Percentiles rank a stretch among this genome's conserved stretches.
Evolutionary conservation across 1,284 basidiomycete genomes (phyloP).

Genomic region (Puccinia polysora): DNA sequence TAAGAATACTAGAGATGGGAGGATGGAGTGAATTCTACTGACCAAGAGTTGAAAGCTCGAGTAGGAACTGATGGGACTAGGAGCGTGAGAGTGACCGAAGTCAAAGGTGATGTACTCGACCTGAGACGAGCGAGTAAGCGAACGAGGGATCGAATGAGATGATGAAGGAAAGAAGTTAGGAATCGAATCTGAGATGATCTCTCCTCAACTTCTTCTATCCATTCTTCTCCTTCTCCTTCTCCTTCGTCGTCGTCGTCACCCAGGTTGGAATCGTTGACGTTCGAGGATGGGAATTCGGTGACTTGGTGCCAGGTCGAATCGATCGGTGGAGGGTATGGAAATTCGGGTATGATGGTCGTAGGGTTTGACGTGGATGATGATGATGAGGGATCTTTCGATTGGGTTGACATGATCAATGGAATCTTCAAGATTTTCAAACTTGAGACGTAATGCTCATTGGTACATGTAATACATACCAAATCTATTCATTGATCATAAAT

Average conservation of each 20-base stretch:
- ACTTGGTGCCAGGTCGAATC: conserved; percentile 26
- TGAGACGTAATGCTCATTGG: too few relatives aligned
- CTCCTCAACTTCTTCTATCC: conserved; percentile 30
- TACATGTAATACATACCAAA: too few relatives aligned
- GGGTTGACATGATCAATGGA: too few relatives aligned
- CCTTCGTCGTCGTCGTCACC: too few relatives aligned
- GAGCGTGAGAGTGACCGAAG: conserved; percentile 29
- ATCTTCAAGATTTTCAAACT: too few relatives aligned
- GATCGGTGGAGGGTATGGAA: conserved; percentile 12
- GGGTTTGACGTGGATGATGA: not conserved
- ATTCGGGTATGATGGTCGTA: not conserved
- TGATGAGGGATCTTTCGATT: too few relatives aligned
- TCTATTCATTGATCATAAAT: too few relatives aligned
- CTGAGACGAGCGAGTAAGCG: not conserved
- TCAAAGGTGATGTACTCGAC: conserved; percentile 39
- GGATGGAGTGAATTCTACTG: not conserved
- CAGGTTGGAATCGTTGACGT: not conserved
- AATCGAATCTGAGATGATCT: not conserved
- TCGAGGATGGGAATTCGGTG: conserved; percentile 1
- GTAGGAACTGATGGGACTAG: conserved; percentile 11
- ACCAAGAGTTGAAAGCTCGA: conserved; percentile 40
- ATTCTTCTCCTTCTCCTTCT: conserved; percentile 18
- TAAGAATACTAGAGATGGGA: too few relatives aligned
- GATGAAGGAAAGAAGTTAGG: not conserved
- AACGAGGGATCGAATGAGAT: not conserved